Evolutionary conservation across 2,329 filamentous ascomycete genomes (phyloP), one percentile per base, ranked within the genome.

Genomic region (Bipolaris zeicola): DNA sequence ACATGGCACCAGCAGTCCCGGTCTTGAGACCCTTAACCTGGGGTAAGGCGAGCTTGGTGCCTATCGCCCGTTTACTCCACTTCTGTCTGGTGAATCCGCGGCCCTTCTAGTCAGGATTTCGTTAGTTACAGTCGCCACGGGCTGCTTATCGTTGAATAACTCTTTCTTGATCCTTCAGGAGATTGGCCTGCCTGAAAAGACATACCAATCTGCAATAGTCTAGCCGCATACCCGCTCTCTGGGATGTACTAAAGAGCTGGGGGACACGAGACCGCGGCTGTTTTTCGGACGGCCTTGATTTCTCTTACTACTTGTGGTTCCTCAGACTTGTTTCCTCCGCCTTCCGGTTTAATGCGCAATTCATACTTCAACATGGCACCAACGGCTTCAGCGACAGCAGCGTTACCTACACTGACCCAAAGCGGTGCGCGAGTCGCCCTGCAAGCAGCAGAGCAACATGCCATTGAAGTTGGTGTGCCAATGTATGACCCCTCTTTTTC

Each of bases 381-480:
- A 24, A 60, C 43, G 37, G 47, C 60, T 31, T 59, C 53, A 45
- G 57, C 62, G 18, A 61, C 60, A 34, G 54, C 60, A 6, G 57
- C 54, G 4, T 55, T 63, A 16, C 70, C 70, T 28, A 73, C 67
- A 26, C 66, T 75, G 46, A 71, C 70, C 13, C 69, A 70, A 48
- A 55, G 60, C 28, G 71, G 71, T 16, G 73, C 72, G 31, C 60
- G 66, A 22, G 51, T 62, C n/a, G 71, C 70, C 26, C 55, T 70
- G 5, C 50, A 63, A 55, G 73, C 72, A 36, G 69, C 67, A 34
- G 66, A 71, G 52, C 54, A 64, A 43, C 61, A 70, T 46, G 69
- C 73, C 36, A 42, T 55, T n/a, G 53, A 58, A 14, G 66, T 70
- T 26, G 66, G 68, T 22, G 58, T 75, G 5, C 62, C 61, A 49